phyloP scores from a whole-genome alignment of 2,329 filamentous ascomycete species.

The Aspergillus brunneoviolaceus region DNA sequence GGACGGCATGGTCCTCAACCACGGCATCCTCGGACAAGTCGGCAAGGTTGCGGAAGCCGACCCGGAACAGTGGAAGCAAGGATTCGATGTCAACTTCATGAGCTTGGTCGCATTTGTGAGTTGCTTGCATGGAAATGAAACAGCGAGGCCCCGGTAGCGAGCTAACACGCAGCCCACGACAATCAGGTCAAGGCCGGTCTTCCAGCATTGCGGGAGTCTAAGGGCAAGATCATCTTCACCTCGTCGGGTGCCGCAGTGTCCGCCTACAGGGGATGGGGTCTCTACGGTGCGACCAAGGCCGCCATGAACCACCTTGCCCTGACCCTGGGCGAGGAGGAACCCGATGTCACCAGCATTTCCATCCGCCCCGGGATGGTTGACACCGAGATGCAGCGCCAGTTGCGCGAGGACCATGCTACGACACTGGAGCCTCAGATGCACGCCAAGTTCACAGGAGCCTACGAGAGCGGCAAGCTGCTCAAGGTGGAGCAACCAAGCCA shows the following conservation, averaged over 20 bases:
- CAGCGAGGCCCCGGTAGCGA: neutral
- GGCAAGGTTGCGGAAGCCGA: constrained; percentile 66
- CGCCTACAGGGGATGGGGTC: constrained; percentile 36
- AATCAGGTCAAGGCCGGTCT: constrained; percentile 32
- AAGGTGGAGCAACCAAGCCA: constrained; percentile 80
- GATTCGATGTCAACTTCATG: constrained; percentile 85
- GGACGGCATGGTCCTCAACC: constrained; percentile 84
- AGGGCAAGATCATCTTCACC: constrained; percentile 38
- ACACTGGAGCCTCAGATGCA: constrained; percentile 59
- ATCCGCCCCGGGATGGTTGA: constrained; percentile 37
- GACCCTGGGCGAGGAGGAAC: constrained; percentile 32
- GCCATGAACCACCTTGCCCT: constrained; percentile 36
- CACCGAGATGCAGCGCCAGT: constrained; percentile 51
- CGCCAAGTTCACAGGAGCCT: constrained; percentile 66
- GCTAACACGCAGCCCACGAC: neutral
- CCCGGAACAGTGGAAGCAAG: constrained; percentile 70
- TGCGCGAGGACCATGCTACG: constrained; percentile 69
- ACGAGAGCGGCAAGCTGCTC: constrained; percentile 70
- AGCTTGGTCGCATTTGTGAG: constrained; percentile 75
- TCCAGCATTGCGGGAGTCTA: constrained; percentile 32
- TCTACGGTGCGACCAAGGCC: constrained; percentile 39
- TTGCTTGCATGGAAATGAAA: neutral
- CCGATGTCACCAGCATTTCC: constrained; percentile 29
- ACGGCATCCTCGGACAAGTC: constrained; percentile 77
- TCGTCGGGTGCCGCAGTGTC: constrained; percentile 36